phyloP scores from a whole-genome alignment of 768 basidiomycete genomes.

The Lactarius hengduanensis region DNA sequence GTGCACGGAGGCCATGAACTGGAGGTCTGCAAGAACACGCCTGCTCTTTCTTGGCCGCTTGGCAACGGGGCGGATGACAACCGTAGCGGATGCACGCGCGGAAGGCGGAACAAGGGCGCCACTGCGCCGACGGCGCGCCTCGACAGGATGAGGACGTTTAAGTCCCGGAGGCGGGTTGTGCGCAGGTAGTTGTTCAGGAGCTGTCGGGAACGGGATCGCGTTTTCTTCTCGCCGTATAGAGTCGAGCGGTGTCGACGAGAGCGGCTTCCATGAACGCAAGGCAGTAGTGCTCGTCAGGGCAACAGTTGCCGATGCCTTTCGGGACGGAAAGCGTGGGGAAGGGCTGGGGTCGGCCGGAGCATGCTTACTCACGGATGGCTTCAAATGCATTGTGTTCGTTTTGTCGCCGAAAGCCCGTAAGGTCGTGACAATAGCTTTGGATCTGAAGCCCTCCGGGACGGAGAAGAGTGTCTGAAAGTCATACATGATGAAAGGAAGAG shows the following conservation, averaged over 20 bases:
- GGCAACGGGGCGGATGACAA: constrained; percentile 15
- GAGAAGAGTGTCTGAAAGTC: constrained; percentile 21
- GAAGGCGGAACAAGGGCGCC: constrained; percentile 23
- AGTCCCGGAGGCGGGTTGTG: constrained; percentile 14
- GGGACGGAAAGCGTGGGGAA: constrained; percentile 20
- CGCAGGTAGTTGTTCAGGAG: not conserved
- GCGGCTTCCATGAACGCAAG: constrained; percentile 17
- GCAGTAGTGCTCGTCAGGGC: constrained; percentile 26
- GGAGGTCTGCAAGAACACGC: constrained; percentile 27
- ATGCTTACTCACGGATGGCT: constrained; percentile 5
- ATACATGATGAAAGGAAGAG: constrained; percentile 16
- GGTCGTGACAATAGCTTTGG: constrained; percentile 16
- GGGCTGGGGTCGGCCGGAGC: constrained; percentile 3
- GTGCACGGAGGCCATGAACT: constrained; percentile 27
- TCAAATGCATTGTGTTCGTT: constrained; percentile 18
- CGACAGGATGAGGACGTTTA: constrained; percentile 21
- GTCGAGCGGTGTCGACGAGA: not conserved
- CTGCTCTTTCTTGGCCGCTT: constrained; percentile 29
- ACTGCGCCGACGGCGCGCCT: constrained; percentile 20
- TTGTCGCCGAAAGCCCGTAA: constrained; percentile 24
- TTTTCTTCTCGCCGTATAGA: constrained; percentile 13
- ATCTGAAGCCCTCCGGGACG: constrained; percentile 17
- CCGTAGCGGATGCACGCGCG: constrained; percentile 1
- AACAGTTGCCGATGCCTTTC: constrained; percentile 25
- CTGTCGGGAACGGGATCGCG: constrained; percentile 15